A percentile compares a stretch with the other conserved stretches of the same genome.
Conservation (phyloP, 2,329 filamentous ascomycete genomes). For the Hymenoscyphus fraxineus region DNA sequence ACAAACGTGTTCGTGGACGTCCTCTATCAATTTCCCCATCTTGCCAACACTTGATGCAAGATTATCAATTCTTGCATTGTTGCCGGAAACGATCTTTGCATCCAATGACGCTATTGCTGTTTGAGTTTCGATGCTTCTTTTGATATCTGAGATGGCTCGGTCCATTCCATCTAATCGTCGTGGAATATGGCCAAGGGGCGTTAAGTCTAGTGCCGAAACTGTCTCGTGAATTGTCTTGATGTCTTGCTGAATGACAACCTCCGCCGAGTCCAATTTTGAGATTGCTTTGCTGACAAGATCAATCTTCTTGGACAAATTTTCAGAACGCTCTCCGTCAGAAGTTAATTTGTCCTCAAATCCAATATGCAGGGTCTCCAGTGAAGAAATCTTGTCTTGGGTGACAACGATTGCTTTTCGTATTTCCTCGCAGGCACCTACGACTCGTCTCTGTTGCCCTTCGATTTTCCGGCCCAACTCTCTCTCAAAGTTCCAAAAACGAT, state of each 20-base stretch:
- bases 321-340: slow-evolving; percentile 8
- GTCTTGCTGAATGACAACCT: slow-evolving; percentile 18
- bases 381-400: slow-evolving; percentile 17
- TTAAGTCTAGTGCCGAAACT: slow-evolving; percentile 21
- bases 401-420: slow-evolving; percentile 18
- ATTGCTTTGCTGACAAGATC: slow-evolving; percentile 16
- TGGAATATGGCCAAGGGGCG: slow-evolving; percentile 16
- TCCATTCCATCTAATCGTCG: slow-evolving; percentile 22
- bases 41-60: slow-evolving; percentile 20
- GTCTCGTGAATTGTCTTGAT: slow-evolving; percentile 20
- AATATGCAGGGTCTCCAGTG: slow-evolving; percentile 15
- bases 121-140: slow-evolving; percentile 22
- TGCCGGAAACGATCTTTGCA: slow-evolving; percentile 23
- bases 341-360: slow-evolving; percentile 18
- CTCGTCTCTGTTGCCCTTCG: slow-evolving; percentile 21
- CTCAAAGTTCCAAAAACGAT: slow-evolving; percentile 22
- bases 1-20: slow-evolving; percentile 13
- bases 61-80: slow-evolving; percentile 19
- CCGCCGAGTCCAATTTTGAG: slow-evolving; percentile 18
- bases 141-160: slow-evolving; percentile 18
- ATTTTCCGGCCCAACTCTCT: slow-evolving; percentile 25
- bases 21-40: slow-evolving; percentile 18
- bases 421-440: slow-evolving; percentile 23
- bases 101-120: slow-evolving; percentile 22
- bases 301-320: slow-evolving; percentile 18